Base-by-base conservation (phyloP, 768 basidiomycete genomes). In the Candolleomyces eurysporus region DNA sequence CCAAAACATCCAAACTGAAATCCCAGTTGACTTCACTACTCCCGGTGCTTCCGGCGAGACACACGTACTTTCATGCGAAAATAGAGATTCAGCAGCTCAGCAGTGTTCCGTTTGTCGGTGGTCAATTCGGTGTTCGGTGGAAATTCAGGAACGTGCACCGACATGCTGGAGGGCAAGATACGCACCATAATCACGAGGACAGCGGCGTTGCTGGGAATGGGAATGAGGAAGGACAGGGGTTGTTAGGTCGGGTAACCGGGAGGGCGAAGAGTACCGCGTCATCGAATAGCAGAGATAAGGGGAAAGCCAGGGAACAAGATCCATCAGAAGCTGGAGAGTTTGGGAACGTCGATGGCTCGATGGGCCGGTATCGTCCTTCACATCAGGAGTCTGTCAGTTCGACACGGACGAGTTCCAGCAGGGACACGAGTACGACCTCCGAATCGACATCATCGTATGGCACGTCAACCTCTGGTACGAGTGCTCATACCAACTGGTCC, bases 101-200 rank as follows among this genome's bases (percentile, higher is more conserved):
- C 19, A 88, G 84, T 64, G 86, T 92, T 0, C 91, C 91, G 0
- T 83, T 91, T 60, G 83, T 91, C 39, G 75, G 77, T 46, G 90
- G 90, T 63, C 82, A 89, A 67, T 91, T 91, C 68, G 84, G 78
- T 19, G 82, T 88, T 5, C 77, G 80, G 21, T 91, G 91, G 89
- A 87, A 84, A 72, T 83, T 91, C 73, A 89, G 85, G 76, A 80
- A 85, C 64, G 78, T 78, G 2, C 73, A 77, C 49, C 14, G 56
- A 26, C 26, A 30, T 57, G 26, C 55, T 9, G 48, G 58, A 48
- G 16, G 57, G 55, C 48, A 57, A 56, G 14, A n/a, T 21, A 21
- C 30, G n/a, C 39, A 36, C 4, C 36, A 6, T 36, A 7, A 36
- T 36, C 46, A 36, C 31, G 80, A 83, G 3, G 66, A 85, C 36